Evolutionary conservation across 805 yeast species (phyloP), one percentile per base, ranked within the genome.

Genomic region (Kuraishia hungarica): DNA sequence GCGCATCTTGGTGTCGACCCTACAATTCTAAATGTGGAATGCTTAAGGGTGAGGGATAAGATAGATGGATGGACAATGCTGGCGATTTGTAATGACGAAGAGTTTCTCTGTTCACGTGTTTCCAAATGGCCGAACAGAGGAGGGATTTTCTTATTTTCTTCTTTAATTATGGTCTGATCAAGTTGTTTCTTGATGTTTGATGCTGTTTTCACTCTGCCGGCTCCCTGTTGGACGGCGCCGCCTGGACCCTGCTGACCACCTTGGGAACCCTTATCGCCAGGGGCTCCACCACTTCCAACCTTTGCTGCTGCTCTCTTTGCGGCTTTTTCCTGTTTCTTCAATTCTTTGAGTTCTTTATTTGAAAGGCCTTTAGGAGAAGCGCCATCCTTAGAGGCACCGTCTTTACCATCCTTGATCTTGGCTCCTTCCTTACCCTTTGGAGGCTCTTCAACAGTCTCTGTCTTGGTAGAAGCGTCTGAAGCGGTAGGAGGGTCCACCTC

Each of bases 291-390:
- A 28, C 75, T 79, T 7, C 83, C 85, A 60, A 80, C 87, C 65
- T 89, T 91, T 59, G 84, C 82, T 1, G 97, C 96, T 1, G 97
- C 94, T 67, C 98, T 79, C 67, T 89, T 89, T 47, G 94, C 96
- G 15, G 94, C 94, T 72, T 93, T 92, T 64, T 91, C 96, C 62
- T 82, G 82, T 75, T 91, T 92, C 67, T 90, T 89, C 67, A 84
- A 73, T 62, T 89, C 97, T 68, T 92, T 92, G 58, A 89, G 75
- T 68, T 92, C 96, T 63, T 90, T 91, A 60, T 89, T 89, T 10
- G 88, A 71, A 50, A 86, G 67, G 55, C 72, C 35, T 11, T 28
- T 28, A 11, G 35, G 35, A 11, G 35, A n/a, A n/a, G n/a, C 35
- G 11, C 35, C 11, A 11, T 28, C 35, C 35, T 28, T 28, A 11